These are phyloP conservation scores for Pleurotus salmoneostramineus DNA, from an alignment of 768 basidiomycete species.

Conservation along the genomic window DNA sequence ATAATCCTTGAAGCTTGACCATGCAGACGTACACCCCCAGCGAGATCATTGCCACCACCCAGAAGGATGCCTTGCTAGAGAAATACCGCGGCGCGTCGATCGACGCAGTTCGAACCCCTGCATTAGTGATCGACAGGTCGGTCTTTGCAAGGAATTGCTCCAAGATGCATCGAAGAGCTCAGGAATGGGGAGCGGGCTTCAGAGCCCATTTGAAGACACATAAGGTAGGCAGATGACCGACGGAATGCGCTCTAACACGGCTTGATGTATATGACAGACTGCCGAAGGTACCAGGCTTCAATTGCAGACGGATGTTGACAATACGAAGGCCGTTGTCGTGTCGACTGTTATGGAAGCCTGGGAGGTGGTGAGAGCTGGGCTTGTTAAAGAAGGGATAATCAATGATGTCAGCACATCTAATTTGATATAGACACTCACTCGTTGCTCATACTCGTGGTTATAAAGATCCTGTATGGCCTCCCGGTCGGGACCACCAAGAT, in stretches of 20 bases:
- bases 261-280: constrained; percentile 41
- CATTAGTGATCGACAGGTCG: constrained; percentile 71
- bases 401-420: constrained; percentile 54
- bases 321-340: constrained; percentile 62
- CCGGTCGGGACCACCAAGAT: constrained; percentile 71
- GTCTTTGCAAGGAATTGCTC: constrained; percentile 73
- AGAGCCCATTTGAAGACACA: constrained; percentile 85
- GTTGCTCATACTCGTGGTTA: not conserved
- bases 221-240: constrained; percentile 42
- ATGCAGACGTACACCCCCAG: constrained; percentile 46
- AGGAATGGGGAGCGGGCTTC: constrained; percentile 66
- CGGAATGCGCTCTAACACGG: not conserved
- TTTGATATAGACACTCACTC: not conserved
- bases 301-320: constrained; percentile 48
- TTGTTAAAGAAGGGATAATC: constrained; percentile 68
- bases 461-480: constrained; percentile 77
- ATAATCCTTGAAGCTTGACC: not conserved
- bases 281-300: constrained; percentile 72
- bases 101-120: constrained; percentile 66
- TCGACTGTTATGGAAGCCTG: constrained; percentile 86
- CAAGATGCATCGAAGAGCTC: constrained; percentile 64
- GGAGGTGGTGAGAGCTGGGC: constrained; percentile 61
- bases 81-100: constrained; percentile 58
- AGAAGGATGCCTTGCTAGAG: constrained; percentile 44
- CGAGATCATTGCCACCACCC: constrained; percentile 31